Evolutionary conservation across 805 yeast species (phyloP), one percentile per base, ranked within the genome.

Genomic region (Torulaspora gathmanii): DNA sequence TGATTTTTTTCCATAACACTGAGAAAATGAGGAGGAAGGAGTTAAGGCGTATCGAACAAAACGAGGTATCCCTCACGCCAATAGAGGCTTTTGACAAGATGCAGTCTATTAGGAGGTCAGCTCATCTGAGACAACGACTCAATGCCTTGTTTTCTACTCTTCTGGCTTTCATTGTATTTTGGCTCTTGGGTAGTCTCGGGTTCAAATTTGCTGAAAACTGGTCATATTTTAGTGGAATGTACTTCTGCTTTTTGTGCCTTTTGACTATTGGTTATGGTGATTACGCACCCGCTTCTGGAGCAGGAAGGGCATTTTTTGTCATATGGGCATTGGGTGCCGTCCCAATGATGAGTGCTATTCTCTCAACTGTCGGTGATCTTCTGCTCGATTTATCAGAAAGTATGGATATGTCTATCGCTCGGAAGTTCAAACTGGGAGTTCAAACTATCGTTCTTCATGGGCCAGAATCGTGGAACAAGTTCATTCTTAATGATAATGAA

Each of bases 211-310:
- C 76, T 13, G 95, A 87, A 60, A 68, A 65, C 3, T 89, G 96
- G 96, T 49, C 73, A 5, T 89, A 82, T 63, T 84, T 83, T 52
- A 69, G 79, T 42, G 73, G 80, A 2, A 70, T 85, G n/a, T 89
- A 89, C 65, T 88, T 86, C 57, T 79, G 90, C 49, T 79, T 83
- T 50, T 66, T 85, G 31, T 80, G 91, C 56, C 73, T 89, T 42
- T 65, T 87, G 5, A 86, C 96, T 0, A 83, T 89, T 45, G 96
- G 96, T 0, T 87, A 85, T 63, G 96, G 96, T 25, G 89, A 82
- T 57, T 80, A 70, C 53, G 70, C 79, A 1, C 95, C 95, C 1
- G 45, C 40, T 1, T 64, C 81, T 0, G 65, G 80, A 1, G 82
- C 84, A 5, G 95, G 95, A 0, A 67, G 83, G 33, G 75, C 83